Conservation (phyloP, 257 asterid species). For the Nicotiana otophora region DNA sequence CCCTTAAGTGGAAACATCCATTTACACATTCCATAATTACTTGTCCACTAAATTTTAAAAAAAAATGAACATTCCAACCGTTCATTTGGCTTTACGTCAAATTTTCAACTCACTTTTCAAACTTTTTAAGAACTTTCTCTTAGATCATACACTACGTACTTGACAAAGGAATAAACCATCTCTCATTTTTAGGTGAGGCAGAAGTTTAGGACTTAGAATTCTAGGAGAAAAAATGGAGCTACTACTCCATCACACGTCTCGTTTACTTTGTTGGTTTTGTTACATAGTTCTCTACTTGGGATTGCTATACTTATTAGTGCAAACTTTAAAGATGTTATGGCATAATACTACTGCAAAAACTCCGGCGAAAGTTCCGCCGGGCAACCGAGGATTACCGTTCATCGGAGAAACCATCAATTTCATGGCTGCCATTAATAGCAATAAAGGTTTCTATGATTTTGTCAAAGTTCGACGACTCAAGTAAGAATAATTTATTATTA, state of each 20-base stretch:
- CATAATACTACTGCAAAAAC: background rate
- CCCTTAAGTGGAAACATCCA: slow-evolving; percentile 7
- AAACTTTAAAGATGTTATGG: background rate
- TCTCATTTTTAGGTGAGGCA: background rate
- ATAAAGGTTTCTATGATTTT: background rate
- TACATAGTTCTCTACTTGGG: background rate
- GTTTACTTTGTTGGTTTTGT: background rate
- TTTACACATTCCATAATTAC: background rate
- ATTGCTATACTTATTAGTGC: background rate
- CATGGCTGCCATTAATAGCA: slow-evolving; percentile 8
- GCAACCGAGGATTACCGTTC: background rate
- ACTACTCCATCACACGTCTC: background rate
- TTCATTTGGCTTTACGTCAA: background rate
- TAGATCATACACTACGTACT: no score
- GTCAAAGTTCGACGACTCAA: background rate
- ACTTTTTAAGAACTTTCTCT: background rate
- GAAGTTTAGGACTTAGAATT: background rate
- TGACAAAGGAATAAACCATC: background rate
- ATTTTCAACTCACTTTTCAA: no score
- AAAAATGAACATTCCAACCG: background rate
- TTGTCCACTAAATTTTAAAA: background rate
- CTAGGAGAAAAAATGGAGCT: background rate
- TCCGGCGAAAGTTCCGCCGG: background rate
- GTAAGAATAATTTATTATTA: background rate
- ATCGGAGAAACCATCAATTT: slow-evolving; percentile 7